Evolutionary conservation across 768 basidiomycete species (phyloP), one percentile per base, ranked within the genome.

Genomic region (Lactifluus subvellereus): DNA sequence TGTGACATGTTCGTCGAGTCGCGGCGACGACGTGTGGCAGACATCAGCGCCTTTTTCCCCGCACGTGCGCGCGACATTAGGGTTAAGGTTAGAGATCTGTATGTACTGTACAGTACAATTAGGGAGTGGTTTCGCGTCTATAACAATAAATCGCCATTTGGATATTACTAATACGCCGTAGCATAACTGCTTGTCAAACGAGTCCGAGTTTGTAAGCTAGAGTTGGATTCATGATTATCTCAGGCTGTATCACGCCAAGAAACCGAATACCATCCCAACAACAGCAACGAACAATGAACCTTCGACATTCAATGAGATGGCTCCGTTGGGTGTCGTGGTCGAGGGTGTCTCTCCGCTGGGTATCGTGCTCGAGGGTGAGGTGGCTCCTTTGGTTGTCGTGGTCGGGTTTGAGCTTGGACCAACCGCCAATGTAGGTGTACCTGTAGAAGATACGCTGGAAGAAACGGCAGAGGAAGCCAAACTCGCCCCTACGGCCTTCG

Each of bases 201-300:
- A 43, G 10, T 43, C 13, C 8, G 27, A 27, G 27, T 27, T 27
- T 3, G 27, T 27, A 27, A 27, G 27, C 27, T 27, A 27, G 27
- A 27, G 27, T 27, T 43, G 11, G 11, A 16, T 11, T 47, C 18
- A 47, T 71, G 69, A 84, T 72, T n/a, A 77, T 78, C 57, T n/a
- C n/a, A n/a, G n/a, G n/a, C n/a, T 77, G 72, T 10, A 82, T 84
- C 35, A 81, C 79, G 37, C 76, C 7, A 48, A 48, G 13, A 22
- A 16, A 4, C 20, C 22, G 13, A 48, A 48, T 14, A 48, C 11
- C 22, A 13, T 16, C 47, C 47, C 47, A 27, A 48, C 22, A 27
- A 22, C 22, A 2, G 20, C 74, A 11, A 71, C 70, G 27, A 71
- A 69, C n/a, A 62, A 45, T 8, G 81, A 78, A 18, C 43, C 55